Conservation (phyloP, 768 basidiomycete species). For the Terana coerulea region DNA sequence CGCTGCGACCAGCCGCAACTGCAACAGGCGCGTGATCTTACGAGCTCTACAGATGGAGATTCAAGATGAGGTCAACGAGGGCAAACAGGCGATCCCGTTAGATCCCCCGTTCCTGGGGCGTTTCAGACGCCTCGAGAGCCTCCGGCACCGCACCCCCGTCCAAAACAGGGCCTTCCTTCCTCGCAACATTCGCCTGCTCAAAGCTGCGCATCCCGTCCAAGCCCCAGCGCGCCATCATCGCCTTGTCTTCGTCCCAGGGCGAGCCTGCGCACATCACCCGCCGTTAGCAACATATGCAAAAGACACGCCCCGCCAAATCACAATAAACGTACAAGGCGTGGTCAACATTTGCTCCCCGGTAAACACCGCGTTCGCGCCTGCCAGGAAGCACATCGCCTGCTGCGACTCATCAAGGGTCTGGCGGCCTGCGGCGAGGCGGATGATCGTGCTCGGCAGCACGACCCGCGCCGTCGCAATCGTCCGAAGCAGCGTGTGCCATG, state of each 20-base stretch:
- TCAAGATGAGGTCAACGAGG: too few relatives aligned
- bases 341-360: conserved; percentile 99
- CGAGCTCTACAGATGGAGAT: too few relatives aligned
- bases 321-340: conserved; percentile 75
- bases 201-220: conserved; percentile 90
- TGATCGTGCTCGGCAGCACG: conserved; percentile 88
- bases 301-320: conserved; percentile 1
- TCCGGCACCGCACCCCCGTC: not conserved
- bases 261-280: conserved; percentile 50
- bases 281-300: conserved; percentile 9
- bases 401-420: conserved; percentile 86
- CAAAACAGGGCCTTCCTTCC: conserved; percentile 41
- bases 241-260: conserved; percentile 97
- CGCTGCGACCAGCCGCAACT: too few relatives aligned
- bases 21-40: too few relatives aligned
- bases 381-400: conserved; percentile 98
- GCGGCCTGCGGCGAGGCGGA: conserved; percentile 91
- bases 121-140: not conserved
- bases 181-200: conserved; percentile 60
- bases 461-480: conserved; percentile 96
- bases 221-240: conserved; percentile 93
- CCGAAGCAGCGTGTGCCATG: conserved; percentile 80
- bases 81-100: too few relatives aligned
- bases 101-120: not conserved
- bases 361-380: conserved; percentile 96